Conservation (phyloP, 2,329 filamentous ascomycete genomes). For the Aspergillus jensenii region DNA sequence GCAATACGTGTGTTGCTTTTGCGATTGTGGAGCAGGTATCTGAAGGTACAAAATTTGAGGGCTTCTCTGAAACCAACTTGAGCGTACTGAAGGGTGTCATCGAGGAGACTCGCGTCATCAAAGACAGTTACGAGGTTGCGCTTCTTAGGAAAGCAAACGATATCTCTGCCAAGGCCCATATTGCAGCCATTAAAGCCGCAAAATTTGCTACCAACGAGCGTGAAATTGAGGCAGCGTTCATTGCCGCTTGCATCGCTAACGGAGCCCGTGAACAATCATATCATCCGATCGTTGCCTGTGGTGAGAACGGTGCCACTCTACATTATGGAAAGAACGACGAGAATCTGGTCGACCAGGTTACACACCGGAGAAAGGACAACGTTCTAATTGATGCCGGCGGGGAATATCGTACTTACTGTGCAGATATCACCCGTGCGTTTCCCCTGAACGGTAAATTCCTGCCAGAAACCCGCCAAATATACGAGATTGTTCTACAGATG, state of each 20-base stretch:
- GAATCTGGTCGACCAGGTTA: conserved; percentile 55
- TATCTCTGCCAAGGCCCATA: conserved; percentile 76
- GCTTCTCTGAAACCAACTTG: conserved; percentile 65
- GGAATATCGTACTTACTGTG: conserved; percentile 82
- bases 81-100: conserved; percentile 67
- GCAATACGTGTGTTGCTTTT: conserved; percentile 59
- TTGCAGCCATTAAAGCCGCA: conserved; percentile 66
- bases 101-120: conserved; percentile 76
- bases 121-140: conserved; percentile 81
- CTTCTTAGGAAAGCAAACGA: conserved; percentile 78
- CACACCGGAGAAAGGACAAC: conserved; percentile 57
- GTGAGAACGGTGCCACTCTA: conserved; percentile 76
- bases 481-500: conserved; percentile 78
- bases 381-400: conserved; percentile 85
- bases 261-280: conserved; percentile 81
- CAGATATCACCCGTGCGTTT: conserved; percentile 86
- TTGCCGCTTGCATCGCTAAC: conserved; percentile 67
- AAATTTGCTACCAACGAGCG: conserved; percentile 70
- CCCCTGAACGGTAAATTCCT: conserved; percentile 72
- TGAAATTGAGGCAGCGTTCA: conserved; percentile 77
- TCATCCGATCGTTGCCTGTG: conserved; percentile 81
- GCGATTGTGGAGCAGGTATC: conserved; percentile 78
- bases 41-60: conserved; percentile 67
- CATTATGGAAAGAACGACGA: conserved; percentile 85
- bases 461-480: conserved; percentile 68